These are phyloP conservation scores for Diutina siamensis DNA, from an alignment of 1,139 yeast species.

Conservation along the genomic window DNA sequence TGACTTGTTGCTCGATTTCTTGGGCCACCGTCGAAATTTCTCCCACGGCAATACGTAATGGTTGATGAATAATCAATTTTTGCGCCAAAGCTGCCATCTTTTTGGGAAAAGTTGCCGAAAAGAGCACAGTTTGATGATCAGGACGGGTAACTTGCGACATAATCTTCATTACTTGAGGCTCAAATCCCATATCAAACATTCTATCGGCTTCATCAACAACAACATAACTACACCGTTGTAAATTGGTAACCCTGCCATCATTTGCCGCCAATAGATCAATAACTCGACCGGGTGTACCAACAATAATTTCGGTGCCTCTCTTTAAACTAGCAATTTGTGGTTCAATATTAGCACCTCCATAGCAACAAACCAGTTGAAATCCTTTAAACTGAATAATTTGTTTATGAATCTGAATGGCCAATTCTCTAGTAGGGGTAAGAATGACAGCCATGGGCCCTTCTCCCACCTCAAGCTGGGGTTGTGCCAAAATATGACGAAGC, in stretches of 20 bases:
- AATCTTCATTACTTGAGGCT: constrained; percentile 86
- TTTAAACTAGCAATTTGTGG: constrained; percentile 72
- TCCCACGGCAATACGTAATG: constrained; percentile 74
- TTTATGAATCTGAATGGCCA: constrained; percentile 73
- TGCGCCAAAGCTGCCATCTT: constrained; percentile 70
- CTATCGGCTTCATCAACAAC: constrained; percentile 96
- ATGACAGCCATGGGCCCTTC: constrained; percentile 74
- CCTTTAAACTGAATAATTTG: constrained; percentile 54
- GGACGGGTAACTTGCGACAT: constrained; percentile 61
- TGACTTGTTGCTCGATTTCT: constrained; percentile 65
- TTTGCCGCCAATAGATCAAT: constrained; percentile 84
- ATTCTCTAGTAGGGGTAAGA: constrained; percentile 86
- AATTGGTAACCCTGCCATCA: constrained; percentile 62
- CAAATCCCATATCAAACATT: constrained; percentile 96
- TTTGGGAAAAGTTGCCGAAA: constrained; percentile 88
- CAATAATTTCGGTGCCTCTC: constrained; percentile 69
- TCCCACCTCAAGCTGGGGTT: constrained; percentile 40
- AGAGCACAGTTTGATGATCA: constrained; percentile 83
- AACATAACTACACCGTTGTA: constrained; percentile 62
- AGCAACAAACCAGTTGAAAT: constrained; percentile 59
- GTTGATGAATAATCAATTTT: constrained; percentile 39
- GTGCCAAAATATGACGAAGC: constrained; percentile 71
- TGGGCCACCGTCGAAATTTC: constrained; percentile 76
- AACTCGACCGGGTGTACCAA: constrained; percentile 93
- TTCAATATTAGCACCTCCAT: constrained; percentile 88